Percentiles rank a stretch among this genome's conserved stretches.
Evolutionary conservation across 768 basidiomycete genomes (phyloP).

Genomic region (Hortiboletus flavorubellus): DNA sequence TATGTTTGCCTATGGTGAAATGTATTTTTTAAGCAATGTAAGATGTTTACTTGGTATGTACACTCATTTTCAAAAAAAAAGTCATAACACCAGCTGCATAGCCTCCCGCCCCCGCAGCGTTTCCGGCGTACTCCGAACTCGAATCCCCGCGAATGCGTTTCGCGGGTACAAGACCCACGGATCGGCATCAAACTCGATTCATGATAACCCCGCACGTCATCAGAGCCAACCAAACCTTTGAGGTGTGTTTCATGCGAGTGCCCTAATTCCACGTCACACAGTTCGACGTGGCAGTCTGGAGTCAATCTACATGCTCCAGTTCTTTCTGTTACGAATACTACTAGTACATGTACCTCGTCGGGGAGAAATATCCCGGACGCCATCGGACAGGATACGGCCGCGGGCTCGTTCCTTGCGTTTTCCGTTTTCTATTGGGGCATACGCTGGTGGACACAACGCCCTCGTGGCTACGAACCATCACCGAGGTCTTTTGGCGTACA

Average conservation of each 20-base stretch:
- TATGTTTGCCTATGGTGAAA: neutral
- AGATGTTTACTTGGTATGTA: too few species aligned
- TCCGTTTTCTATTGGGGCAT: neutral
- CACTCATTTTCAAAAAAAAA: too few species aligned
- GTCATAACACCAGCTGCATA: too few species aligned
- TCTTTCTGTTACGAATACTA: neutral
- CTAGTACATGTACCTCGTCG: neutral
- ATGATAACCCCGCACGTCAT: neutral
- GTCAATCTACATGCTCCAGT: neutral
- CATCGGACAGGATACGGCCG: neutral
- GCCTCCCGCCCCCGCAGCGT: too few species aligned
- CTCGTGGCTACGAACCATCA: neutral
- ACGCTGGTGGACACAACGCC: neutral
- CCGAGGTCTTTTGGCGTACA: neutral
- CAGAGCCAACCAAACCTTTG: neutral
- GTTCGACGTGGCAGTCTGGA: neutral
- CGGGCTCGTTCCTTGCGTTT: neutral
- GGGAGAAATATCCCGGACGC: neutral
- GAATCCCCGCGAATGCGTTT: neutral
- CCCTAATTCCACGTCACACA: neutral
- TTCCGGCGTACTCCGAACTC: too few species aligned
- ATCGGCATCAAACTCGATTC: neutral
- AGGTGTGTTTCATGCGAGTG: neutral
- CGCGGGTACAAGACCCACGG: neutral
- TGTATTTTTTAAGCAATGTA: too few species aligned